Evolutionary conservation across 2,329 filamentous ascomycete species (phyloP).

Genomic region (Paecilomyces sp.): DNA sequence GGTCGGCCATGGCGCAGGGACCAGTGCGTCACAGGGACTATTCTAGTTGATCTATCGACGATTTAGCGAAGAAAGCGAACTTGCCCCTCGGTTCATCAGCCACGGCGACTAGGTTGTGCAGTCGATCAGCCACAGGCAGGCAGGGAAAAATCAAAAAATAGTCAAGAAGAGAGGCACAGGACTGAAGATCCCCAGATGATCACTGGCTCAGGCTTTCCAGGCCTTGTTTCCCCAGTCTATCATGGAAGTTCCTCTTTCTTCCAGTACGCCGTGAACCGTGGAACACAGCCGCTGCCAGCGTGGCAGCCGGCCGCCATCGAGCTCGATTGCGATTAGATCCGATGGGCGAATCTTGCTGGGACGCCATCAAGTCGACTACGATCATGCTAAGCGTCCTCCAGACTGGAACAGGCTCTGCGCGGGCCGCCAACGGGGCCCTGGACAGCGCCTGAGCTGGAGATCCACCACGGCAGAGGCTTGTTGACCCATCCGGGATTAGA

Average conservation of each 20-base stretch:
- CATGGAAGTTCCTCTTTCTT: not conserved
- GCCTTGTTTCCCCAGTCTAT: not conserved
- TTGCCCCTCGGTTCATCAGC: not conserved
- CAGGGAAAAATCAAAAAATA: not conserved
- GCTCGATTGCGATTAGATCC: slow-evolving; percentile 9
- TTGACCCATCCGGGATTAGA: slow-evolving; percentile 14
- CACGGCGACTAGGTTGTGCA: not conserved
- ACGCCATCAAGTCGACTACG: slow-evolving; percentile 3
- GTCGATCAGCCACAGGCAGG: not conserved
- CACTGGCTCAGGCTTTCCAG: not conserved
- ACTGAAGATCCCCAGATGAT: not conserved
- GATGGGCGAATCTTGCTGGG: slow-evolving; percentile 5
- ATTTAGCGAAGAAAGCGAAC: not conserved
- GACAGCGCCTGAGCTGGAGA: slow-evolving; percentile 5
- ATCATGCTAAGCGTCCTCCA: slow-evolving; percentile 3
- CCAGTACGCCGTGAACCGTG: not conserved
- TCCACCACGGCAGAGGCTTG: slow-evolving; percentile 16
- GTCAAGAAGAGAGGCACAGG: not conserved
- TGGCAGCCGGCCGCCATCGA: slow-evolving; percentile 13
- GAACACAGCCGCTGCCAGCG: slow-evolving; percentile 16
- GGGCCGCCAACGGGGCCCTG: slow-evolving; percentile 9
- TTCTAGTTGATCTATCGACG: not conserved
- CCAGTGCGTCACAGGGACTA: not conserved
- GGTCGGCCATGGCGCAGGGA: not conserved
- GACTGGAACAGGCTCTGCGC: not conserved